Base-by-base conservation (phyloP, 2,329 filamentous ascomycete species). In the Cryphonectria naterciae region DNA sequence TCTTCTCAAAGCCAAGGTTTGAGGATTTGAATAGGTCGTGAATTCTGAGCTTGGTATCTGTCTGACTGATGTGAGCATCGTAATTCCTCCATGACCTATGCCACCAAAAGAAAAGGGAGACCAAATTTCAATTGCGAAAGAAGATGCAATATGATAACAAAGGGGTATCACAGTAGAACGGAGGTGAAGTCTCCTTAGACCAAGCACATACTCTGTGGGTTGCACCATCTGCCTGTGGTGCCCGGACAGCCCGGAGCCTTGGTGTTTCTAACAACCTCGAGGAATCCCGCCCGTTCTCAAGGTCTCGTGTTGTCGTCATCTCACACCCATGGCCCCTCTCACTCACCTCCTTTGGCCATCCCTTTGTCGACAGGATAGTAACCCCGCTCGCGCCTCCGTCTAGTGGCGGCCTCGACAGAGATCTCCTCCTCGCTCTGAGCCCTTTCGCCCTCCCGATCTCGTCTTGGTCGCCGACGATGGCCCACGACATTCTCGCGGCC, bases 331-430 rank as follows among this genome's bases (percentile, higher is more conserved):
- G 46, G 19, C 5, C 19, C 32, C 7, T 13, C 32, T 72, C 56
- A 68, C 13, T 67, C 66, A 25, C 37, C n/a, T 37, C 22, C 46
- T 56, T 49, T 46, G 56, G 49, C 72, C 73, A 85, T 86, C 46
- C 84, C 85, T 74, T 87, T 90, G 74, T 93, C 88, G 2, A 96
- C 93, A 10, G 95, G 89, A 75, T 97, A 95, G 76, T 91, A 97
- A 6, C 60, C 56, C n/a, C 62, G 70, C 87, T 89, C 93, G 95
- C 73, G 89, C 82, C 81, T 92, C 89, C 1, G 82, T 85, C 19
- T 85, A 82, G 68, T 72, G 1, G 64, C 68, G 15, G 58, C 64
- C 56, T 72, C 70, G 11, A 72, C 68, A 4, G 80, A 65, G 62
- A 74, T 77, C 41, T 78, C 75, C 72, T 62, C 71, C 58, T 58